These are phyloP conservation scores for Vicia sativa DNA, from an alignment of 306 rosid species.

Conservation along the genomic window DNA sequence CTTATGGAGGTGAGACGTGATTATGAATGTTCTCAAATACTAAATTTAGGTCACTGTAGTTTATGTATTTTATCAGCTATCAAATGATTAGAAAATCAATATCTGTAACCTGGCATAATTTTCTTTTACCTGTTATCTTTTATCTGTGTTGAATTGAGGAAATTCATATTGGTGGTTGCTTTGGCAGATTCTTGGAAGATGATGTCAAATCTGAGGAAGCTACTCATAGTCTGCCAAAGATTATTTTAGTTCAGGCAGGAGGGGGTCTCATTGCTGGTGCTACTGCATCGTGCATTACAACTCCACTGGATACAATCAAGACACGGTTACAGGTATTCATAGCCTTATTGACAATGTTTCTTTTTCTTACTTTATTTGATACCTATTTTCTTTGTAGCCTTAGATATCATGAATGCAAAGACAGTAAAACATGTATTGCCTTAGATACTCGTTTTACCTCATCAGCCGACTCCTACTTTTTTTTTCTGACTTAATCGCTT, in stretches of 20 bases:
- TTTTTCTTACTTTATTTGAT: slow-evolving; percentile 5
- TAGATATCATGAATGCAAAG: slow-evolving; percentile 26
- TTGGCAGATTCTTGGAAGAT: slow-evolving; percentile 54
- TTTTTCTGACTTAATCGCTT: slow-evolving; percentile 35
- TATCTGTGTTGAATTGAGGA: slow-evolving; percentile 24
- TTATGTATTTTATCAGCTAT: slow-evolving; percentile 8
- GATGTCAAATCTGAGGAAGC: slow-evolving; percentile 40
- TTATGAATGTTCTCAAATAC: too few species aligned
- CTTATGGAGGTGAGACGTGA: slow-evolving; percentile 71
- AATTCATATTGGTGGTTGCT: slow-evolving; percentile 18
- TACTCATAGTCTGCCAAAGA: slow-evolving; percentile 54
- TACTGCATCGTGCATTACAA: slow-evolving; percentile 82
- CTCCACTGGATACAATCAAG: slow-evolving; percentile 93
- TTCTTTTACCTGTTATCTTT: background rate
- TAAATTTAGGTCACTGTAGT: too few species aligned
- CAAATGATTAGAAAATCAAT: slow-evolving; percentile 23
- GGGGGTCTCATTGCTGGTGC: slow-evolving; percentile 92
- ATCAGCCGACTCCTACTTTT: slow-evolving; percentile 4
- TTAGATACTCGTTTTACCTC: too few species aligned
- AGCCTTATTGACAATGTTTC: slow-evolving; percentile 29
- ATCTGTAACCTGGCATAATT: slow-evolving; percentile 20
- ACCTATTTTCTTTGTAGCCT: background rate
- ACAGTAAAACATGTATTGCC: background rate
- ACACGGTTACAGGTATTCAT: slow-evolving; percentile 87
- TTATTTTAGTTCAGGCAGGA: slow-evolving; percentile 71